Conservation (phyloP, 202 grass and related monocot genomes). For the Panicum hallii region DNA sequence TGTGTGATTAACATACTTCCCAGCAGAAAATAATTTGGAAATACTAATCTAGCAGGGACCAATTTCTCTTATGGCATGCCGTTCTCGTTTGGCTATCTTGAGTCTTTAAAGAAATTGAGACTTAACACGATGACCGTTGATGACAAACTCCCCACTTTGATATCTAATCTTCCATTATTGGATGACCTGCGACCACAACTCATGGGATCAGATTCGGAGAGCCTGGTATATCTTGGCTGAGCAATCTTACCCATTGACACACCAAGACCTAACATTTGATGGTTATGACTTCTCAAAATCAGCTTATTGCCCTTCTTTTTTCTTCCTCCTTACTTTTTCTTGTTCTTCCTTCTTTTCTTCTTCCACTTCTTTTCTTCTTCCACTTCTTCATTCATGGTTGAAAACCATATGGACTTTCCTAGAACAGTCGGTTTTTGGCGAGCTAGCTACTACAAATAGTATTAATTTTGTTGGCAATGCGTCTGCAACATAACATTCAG, state of each 20-base stretch:
- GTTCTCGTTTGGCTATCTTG: conserved; percentile 20
- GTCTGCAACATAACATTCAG: no score
- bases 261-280: conserved; percentile 1
- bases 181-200: neutral
- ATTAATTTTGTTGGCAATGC: no score
- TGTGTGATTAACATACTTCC: conserved; percentile 52
- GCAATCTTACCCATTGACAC: conserved; percentile 46
- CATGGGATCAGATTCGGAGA: neutral
- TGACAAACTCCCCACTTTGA: neutral
- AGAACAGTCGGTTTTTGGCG: no score
- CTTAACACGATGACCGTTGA: neutral
- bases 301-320: no score
- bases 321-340: no score
- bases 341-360: no score
- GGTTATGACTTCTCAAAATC: conserved; percentile 38
- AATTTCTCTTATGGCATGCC: conserved; percentile 52
- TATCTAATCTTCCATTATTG: neutral
- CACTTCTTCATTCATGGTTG: no score
- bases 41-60: conserved; percentile 38
- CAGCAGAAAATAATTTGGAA: conserved; percentile 42
- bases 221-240: neutral
- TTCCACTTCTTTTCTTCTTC: no score
- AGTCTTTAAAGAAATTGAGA: neutral
- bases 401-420: no score
- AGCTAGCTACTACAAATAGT: no score